Evolutionary conservation across 768 basidiomycete genomes (phyloP), one percentile per base, ranked within the genome.

Genomic region (Tricholoma sp.): DNA sequence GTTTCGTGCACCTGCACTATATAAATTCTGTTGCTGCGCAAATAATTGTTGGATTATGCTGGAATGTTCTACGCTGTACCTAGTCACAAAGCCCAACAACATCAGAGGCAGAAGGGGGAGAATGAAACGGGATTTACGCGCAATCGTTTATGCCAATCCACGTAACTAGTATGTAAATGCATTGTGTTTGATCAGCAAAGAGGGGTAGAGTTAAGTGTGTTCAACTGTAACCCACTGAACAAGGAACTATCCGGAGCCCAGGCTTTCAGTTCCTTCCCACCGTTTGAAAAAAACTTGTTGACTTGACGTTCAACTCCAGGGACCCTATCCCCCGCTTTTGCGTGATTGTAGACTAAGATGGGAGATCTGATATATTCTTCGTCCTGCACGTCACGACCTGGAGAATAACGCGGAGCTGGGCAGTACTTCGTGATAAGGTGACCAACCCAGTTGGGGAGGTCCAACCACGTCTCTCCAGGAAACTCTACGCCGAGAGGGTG

Each of bases 61-160:
- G 11, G 62, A 53, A 32, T 59, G 64, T 4, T 71, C 70, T 29
- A 24, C 60, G 18, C 31, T 16, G 3, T 2, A 37, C 5, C 47
- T 5, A n/a, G n/a, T n/a, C n/a, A n/a, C n/a, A 54, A 37, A 16
- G 18, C 29, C 18, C 31, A 4, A 27, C 47, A 34, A 16, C 5
- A 35, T 12, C 11, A 21, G 18, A 34, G 18, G 27, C 1, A 24
- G 3, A 21, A 24, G n/a, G 9, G 16, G 41, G 5, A 58, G 21
- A 22, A 4, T 8, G 29, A 29, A 32, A 52, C 45, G 59, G 52
- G 16, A 60, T 76, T 51, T 65, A 82, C 81, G 74, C 80, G 73
- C 80, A 79, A 68, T 86, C 85, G 57, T 88, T 88, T 56, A 86
- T 86, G 3, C 86, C 85, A 50, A 85, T 72, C 83, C 83, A 86